Conservation (phyloP, 164 flowering plant genomes). For the Saururus chinensis region DNA sequence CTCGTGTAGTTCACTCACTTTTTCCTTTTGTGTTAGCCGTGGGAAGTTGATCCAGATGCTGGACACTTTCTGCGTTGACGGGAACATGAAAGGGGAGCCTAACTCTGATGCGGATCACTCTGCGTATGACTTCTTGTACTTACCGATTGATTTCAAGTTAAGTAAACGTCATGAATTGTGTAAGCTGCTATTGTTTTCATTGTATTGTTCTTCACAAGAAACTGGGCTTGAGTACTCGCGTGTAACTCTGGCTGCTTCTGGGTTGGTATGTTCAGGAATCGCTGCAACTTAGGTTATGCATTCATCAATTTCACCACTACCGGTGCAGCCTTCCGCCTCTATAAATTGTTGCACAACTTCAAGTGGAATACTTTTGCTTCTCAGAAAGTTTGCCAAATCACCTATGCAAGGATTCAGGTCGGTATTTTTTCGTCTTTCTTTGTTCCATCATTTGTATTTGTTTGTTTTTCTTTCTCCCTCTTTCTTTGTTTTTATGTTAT, state of each 20-base stretch:
- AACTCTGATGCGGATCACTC: constrained; percentile 40
- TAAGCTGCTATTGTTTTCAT: neutral
- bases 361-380: constrained; percentile 92
- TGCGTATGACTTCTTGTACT: constrained; percentile 84
- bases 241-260: neutral
- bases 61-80: constrained; percentile 85
- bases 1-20: neutral
- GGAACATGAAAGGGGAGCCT: constrained; percentile 43
- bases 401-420: constrained; percentile 91
- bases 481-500: neutral
- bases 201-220: no score
- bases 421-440: neutral
- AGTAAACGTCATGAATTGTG: neutral
- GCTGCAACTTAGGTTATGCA: constrained; percentile 95
- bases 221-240: neutral
- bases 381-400: constrained; percentile 72
- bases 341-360: constrained; percentile 71
- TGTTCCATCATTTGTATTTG: no score
- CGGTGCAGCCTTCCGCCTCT: constrained; percentile 63
- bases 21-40: neutral
- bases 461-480: neutral
- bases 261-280: constrained; percentile 39
- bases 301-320: constrained; percentile 89
- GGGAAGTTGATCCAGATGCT: constrained; percentile 25
- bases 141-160: constrained; percentile 91